Evolutionary conservation across 805 yeast genomes (phyloP).

Genomic region (Candida germanica): DNA sequence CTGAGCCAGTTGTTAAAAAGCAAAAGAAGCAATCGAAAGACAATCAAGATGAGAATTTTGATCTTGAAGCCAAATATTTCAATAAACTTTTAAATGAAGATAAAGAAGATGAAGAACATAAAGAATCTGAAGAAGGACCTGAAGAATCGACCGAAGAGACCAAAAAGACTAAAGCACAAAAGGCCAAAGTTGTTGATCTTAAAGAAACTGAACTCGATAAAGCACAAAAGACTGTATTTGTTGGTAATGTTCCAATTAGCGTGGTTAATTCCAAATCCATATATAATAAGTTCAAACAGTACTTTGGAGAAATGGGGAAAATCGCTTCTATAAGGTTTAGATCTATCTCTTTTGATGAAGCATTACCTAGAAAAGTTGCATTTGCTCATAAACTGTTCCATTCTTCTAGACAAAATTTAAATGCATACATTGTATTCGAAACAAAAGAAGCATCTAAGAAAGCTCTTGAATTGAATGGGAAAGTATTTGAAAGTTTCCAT

Average conservation of each 20-base stretch:
- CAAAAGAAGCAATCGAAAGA: slow-evolving; percentile 1
- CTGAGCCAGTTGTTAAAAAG: slow-evolving; percentile 19
- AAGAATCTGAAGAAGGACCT: slow-evolving; percentile 5
- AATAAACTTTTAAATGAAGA: slow-evolving; percentile 43
- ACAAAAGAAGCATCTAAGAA: slow-evolving; percentile 47
- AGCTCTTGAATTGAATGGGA: slow-evolving; percentile 60
- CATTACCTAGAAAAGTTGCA: slow-evolving; percentile 89
- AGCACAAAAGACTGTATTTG: slow-evolving; percentile 81
- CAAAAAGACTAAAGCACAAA: slow-evolving; percentile 10
- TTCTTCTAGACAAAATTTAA: slow-evolving; percentile 72
- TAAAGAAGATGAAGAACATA: slow-evolving; percentile 8
- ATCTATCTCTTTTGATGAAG: slow-evolving; percentile 84
- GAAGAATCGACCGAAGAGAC: slow-evolving; percentile 12
- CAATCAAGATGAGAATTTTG: slow-evolving; percentile 30
- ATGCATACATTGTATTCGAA: slow-evolving; percentile 82
- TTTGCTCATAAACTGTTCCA: slow-evolving; percentile 77
- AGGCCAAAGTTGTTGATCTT: slow-evolving; percentile 54
- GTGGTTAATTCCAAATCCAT: slow-evolving; percentile 63
- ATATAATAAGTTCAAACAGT: slow-evolving; percentile 61
- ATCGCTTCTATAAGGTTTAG: slow-evolving; percentile 84
- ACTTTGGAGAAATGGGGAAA: slow-evolving; percentile 52
- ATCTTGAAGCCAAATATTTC: slow-evolving; percentile 54
- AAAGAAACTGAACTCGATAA: slow-evolving; percentile 73
- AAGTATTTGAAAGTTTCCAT: slow-evolving; percentile 68
- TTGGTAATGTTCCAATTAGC: slow-evolving; percentile 74